phyloP scores from a whole-genome alignment of 371 early-diverging fungal genomes.

The Syncephalastrum sp. region DNA sequence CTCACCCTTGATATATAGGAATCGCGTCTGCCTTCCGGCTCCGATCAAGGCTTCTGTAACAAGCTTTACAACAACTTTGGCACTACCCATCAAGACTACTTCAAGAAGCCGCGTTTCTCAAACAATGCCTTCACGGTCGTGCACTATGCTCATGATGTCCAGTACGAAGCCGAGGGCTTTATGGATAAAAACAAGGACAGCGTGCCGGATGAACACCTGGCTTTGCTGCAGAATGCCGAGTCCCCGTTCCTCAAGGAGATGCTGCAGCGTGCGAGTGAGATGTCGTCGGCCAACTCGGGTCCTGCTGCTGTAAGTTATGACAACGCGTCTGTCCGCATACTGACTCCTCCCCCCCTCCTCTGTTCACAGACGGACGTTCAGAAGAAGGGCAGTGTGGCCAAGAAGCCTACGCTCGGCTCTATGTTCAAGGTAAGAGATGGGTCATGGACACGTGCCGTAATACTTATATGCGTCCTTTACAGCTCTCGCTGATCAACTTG shows the following conservation, averaged over 20 bases:
- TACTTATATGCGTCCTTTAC: not conserved
- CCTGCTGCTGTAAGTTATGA: slow-evolving; percentile 32
- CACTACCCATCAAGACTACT: slow-evolving; percentile 69
- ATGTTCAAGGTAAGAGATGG: slow-evolving; percentile 58
- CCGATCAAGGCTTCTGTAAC: slow-evolving; percentile 79
- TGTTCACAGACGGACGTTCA: slow-evolving; percentile 2
- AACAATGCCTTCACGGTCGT: slow-evolving; percentile 78
- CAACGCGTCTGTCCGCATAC: not conserved
- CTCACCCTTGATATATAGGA: slow-evolving; percentile 35
- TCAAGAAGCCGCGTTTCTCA: slow-evolving; percentile 91
- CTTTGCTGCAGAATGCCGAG: slow-evolving; percentile 64
- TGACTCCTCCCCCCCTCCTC: not conserved
- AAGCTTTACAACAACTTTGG: slow-evolving; percentile 85
- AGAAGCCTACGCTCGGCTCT: slow-evolving; percentile 89
- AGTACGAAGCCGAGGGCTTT: slow-evolving; percentile 93
- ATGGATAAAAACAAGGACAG: slow-evolving; percentile 99
- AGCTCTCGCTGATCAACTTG: slow-evolving; percentile 79
- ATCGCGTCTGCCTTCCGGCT: slow-evolving; percentile 89
- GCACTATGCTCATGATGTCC: slow-evolving; percentile 93
- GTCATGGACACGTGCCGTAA: not conserved
- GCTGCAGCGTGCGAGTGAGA: slow-evolving; percentile 41
- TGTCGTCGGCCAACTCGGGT: slow-evolving; percentile 7
- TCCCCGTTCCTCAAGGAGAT: slow-evolving; percentile 80
- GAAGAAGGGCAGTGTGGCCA: slow-evolving; percentile 41
- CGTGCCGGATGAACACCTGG: slow-evolving; percentile 89